Conservation (phyloP, 768 basidiomycete species). For the Lactifluus hygrophoroides region DNA sequence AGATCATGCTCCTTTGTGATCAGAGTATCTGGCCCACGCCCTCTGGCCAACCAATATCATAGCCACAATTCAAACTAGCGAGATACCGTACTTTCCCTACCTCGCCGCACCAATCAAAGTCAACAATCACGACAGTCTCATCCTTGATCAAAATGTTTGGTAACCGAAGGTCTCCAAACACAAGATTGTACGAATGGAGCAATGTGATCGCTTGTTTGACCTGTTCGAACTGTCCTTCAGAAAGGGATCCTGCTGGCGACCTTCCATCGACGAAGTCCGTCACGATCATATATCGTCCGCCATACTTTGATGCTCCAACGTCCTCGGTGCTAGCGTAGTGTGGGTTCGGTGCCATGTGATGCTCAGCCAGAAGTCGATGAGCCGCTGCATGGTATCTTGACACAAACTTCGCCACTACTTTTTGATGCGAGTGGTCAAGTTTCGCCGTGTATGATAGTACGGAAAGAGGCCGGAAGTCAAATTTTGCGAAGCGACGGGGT, state of each 20-base stretch:
- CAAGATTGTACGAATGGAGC: slow-evolving; percentile 21
- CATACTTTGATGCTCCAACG: neutral
- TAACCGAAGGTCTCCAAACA: slow-evolving; percentile 28
- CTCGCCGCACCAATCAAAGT: slow-evolving; percentile 24
- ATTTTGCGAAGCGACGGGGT: too few relatives aligned
- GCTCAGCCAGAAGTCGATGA: neutral
- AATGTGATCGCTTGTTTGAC: slow-evolving; percentile 8
- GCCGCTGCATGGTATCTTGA: neutral
- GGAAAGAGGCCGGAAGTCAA: neutral
- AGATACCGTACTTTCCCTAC: slow-evolving; percentile 20
- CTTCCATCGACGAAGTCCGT: slow-evolving; percentile 14
- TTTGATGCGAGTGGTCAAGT: neutral
- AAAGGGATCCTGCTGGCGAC: neutral
- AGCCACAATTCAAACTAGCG: too few relatives aligned
- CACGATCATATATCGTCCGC: slow-evolving; percentile 9
- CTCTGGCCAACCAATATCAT: too few relatives aligned
- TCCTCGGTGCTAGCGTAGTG: slow-evolving; percentile 1
- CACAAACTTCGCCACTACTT: too few relatives aligned
- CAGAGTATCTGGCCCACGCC: too few relatives aligned
- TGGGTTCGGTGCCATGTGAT: slow-evolving; percentile 6
- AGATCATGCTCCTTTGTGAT: too few relatives aligned
- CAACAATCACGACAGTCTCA: slow-evolving; percentile 19
- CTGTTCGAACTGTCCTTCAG: neutral
- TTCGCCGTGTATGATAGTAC: neutral
- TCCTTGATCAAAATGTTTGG: slow-evolving; percentile 24